Evolutionary conservation across 129 eudicot species (phyloP).

Genomic region (sunflower (Helianthus annuus)): DNA sequence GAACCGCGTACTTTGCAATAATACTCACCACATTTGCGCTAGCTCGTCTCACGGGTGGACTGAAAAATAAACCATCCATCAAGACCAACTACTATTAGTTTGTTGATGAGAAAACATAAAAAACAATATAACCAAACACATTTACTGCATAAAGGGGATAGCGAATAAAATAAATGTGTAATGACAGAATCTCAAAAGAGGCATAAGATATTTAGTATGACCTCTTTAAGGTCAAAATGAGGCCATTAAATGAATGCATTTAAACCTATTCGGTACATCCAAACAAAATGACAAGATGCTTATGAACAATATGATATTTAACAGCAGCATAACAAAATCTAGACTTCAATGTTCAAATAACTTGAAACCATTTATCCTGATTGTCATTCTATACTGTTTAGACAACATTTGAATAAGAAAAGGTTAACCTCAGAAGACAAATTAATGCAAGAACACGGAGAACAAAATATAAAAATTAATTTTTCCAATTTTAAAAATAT

Average conservation of each 20-base stretch:
- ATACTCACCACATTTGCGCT: constrained; percentile 98
- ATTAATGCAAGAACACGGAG: too few relatives aligned
- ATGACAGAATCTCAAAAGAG: neutral
- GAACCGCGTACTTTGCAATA: constrained; percentile 93
- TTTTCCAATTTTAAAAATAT: too few relatives aligned
- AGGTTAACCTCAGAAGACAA: too few relatives aligned
- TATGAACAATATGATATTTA: neutral
- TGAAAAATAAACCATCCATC: constrained; percentile 35
- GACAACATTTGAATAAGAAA: too few relatives aligned
- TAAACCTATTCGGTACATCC: constrained; percentile 1
- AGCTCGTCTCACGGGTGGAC: constrained; percentile 96
- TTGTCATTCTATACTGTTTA: neutral
- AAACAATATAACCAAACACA: constrained; percentile 2
- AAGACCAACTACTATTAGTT: constrained; percentile 4
- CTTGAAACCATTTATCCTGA: neutral
- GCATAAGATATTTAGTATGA: neutral
- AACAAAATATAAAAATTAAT: too few relatives aligned
- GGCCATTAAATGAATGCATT: neutral
- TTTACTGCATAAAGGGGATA: constrained; percentile 17
- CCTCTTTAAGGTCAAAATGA: neutral
- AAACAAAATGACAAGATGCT: constrained; percentile 7
- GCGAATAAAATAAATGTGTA: neutral
- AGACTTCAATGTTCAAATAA: neutral
- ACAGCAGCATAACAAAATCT: neutral
- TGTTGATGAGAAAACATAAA: constrained; percentile 7